phyloP scores from a whole-genome alignment of 208 protist genomes.

The Acanthamoeba lenticulata region DNA sequence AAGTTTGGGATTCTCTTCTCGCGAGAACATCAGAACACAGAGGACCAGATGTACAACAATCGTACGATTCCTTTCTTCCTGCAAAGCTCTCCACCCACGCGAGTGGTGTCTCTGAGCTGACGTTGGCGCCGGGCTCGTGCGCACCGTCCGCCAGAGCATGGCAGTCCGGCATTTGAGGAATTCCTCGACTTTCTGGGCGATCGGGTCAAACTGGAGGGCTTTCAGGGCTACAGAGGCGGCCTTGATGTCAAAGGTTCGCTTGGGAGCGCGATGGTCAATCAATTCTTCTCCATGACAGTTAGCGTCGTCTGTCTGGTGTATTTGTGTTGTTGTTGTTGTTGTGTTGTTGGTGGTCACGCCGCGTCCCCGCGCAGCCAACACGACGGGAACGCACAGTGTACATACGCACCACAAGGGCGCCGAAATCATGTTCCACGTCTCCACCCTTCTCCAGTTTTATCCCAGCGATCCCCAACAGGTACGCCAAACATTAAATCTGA shows the following conservation, averaged over 20 bases:
- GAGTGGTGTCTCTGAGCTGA: not conserved
- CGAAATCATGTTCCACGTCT: conserved; percentile 70
- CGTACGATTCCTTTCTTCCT: too few species aligned
- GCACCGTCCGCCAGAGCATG: not conserved
- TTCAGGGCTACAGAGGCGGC: conserved; percentile 77
- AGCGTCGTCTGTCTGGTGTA: not conserved
- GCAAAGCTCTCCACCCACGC: not conserved
- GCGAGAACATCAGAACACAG: not conserved
- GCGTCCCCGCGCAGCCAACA: not conserved
- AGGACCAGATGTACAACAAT: conserved; percentile 69
- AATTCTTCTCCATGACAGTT: not conserved
- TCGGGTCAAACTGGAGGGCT: conserved; percentile 68
- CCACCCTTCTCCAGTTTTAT: conserved; percentile 51
- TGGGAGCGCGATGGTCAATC: not conserved
- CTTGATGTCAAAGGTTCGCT: conserved; percentile 70
- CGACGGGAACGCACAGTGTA: conserved; percentile 50
- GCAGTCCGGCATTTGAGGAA: conserved; percentile 72
- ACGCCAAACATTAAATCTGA: too few species aligned
- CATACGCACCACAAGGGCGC: not conserved
- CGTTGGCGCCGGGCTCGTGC: not conserved
- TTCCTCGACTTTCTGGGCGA: conserved; percentile 81
- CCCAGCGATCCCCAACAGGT: conserved; percentile 69
- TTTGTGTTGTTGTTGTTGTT: not conserved
- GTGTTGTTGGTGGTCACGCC: not conserved
- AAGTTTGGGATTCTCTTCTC: conserved; percentile 60